A percentile compares a stretch with the other conserved stretches of the same genome.
Conservation (phyloP, 805 yeast species). For the Kazachstania psychrophila region DNA sequence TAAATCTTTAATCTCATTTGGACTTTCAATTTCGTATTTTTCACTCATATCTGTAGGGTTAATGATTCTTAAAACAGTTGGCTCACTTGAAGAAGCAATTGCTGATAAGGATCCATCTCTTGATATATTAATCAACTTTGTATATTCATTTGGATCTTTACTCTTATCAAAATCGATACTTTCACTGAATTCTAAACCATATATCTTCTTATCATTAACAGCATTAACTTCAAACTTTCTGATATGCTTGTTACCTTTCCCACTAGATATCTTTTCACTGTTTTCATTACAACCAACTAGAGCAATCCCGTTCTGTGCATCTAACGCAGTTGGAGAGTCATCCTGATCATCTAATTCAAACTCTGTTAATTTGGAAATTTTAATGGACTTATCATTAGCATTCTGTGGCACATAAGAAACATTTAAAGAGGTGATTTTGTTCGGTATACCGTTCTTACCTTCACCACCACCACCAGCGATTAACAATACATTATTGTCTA, state of each 20-base stretch:
- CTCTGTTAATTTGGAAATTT: constrained; percentile 50
- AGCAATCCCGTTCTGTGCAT: constrained; percentile 34
- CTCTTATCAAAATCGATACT: constrained; percentile 49
- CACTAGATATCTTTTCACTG: constrained; percentile 47
- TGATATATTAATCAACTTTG: constrained; percentile 49
- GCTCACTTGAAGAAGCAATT: constrained; percentile 55
- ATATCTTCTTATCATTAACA: constrained; percentile 37
- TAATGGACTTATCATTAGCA: constrained; percentile 33
- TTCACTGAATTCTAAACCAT: constrained; percentile 40
- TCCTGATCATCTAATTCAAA: constrained; percentile 50
- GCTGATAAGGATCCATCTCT: constrained; percentile 53
- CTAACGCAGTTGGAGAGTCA: constrained; percentile 81
- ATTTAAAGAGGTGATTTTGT: constrained; percentile 59
- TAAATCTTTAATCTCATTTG: constrained; percentile 50
- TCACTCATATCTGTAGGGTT: constrained; percentile 46
- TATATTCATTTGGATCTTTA: constrained; percentile 46
- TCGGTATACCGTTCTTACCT: constrained; percentile 85
- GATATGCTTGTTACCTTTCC: constrained; percentile 55
- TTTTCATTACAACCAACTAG: constrained; percentile 72
- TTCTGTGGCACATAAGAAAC: constrained; percentile 27
- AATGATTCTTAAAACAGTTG: constrained; percentile 53
- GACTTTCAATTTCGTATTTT: constrained; percentile 42
- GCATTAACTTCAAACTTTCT: constrained; percentile 45
- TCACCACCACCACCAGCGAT: constrained; percentile 96
- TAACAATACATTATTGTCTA: constrained; percentile 47